Percentiles rank a stretch among this genome's conserved stretches.
Evolutionary conservation across 768 basidiomycete species (phyloP).

Genomic region (Paxillus involutus): DNA sequence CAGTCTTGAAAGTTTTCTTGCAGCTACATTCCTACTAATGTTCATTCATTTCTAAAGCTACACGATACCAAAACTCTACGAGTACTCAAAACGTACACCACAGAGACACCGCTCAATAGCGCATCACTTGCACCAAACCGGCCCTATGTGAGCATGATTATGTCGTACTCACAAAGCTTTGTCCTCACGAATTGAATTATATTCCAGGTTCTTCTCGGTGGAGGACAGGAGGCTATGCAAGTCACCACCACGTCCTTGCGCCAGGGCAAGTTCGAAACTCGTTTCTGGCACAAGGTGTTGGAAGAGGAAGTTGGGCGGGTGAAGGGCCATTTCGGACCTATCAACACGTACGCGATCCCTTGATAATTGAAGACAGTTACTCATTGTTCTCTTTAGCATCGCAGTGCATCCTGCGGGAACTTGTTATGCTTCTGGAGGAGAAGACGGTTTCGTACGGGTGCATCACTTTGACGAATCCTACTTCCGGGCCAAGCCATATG

Average conservation of each 20-base stretch:
- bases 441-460: constrained; percentile 92
- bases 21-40: neutral
- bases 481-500: constrained; percentile 89
- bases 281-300: constrained; percentile 97
- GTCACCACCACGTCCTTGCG: constrained; percentile 93
- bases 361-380: neutral
- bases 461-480: constrained; percentile 96
- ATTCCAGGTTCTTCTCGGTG: constrained; percentile 80
- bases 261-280: constrained; percentile 96
- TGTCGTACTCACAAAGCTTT: neutral
- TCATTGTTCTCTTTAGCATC: constrained; percentile 52
- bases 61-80: constrained; percentile 87
- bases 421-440: constrained; percentile 90
- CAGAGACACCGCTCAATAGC: constrained; percentile 94
- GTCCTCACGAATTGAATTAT: neutral
- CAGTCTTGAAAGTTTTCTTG: constrained; percentile 24
- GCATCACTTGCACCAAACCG: constrained; percentile 81
- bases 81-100: constrained; percentile 90
- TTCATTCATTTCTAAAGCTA: constrained; percentile 44
- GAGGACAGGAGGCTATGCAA: constrained; percentile 97
- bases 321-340: constrained; percentile 95
- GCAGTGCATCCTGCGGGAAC: constrained; percentile 90
- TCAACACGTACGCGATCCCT: constrained; percentile 78
- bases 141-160: constrained; percentile 64
- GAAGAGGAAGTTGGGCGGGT: constrained; percentile 98